Evolutionary conservation across 805 yeast genomes (phyloP), one percentile per base, ranked within the genome.

Genomic region (Hanseniaspora vineae): DNA sequence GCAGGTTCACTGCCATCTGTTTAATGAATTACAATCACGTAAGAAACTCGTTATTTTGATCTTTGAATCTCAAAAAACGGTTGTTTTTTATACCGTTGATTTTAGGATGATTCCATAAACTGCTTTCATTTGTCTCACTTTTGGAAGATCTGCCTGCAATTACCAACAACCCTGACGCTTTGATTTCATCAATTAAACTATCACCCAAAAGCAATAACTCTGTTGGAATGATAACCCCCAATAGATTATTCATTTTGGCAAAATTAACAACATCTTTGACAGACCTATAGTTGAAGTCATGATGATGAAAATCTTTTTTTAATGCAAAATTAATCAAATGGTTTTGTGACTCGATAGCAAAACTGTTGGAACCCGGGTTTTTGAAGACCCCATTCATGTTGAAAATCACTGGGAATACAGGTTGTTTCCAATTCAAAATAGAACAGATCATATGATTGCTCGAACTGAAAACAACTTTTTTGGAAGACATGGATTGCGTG

Each of bases 391-490:
- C 85, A 55, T 78, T 80, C 75, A 89, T 77, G 48, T 81, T 77
- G 66, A 85, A 84, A 54, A 92, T 80, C 0, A 92, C 97, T 0
- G 98, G 97, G 66, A 83, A 92, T 62, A 90, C 90, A 13, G 98
- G 97, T 66, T 92, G 98, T 65, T 92, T 92, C 98, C 98, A 92
- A 65, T 92, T 92, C 55, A 92, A 67, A 43, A 87, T 84, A 11
- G 95, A 86, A 65, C 97, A 92, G n/a, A 88, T 86, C 43, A 80
- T 77, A 33, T 96, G 84, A 63, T 88, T 87, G 48, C 84, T 77
- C 1, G 96, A 86, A 12, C 95, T 78, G 64, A 92, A 85, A 10
- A 90, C 80, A 42, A 92, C 67, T 1, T 94, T 79, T 50, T 95
- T 70, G 18, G 76, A 62, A 20, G 62, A 58, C 17, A 64, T 60